phyloP scores from a whole-genome alignment of 441 rosid genomes.

The Corymbia calophylla region DNA sequence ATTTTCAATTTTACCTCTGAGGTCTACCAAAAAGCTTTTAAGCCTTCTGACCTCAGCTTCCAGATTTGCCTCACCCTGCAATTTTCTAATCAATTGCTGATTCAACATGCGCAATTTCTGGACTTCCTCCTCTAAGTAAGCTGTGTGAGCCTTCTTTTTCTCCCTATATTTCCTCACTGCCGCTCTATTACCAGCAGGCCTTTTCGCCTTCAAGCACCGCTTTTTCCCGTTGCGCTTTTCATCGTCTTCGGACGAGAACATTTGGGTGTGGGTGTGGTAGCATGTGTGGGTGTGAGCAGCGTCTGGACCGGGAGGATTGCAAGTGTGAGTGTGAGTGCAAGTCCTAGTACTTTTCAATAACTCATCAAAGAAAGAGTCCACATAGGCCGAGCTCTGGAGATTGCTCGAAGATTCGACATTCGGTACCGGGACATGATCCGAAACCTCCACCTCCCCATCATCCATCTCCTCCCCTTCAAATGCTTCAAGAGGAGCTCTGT shows the following conservation, averaged over 20 bases:
- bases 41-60: conserved; percentile 51
- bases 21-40: conserved; percentile 32
- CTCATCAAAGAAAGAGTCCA: conserved; percentile 29
- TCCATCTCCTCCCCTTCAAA: conserved; percentile 13
- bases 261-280: conserved; percentile 55
- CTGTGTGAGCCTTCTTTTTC: conserved; percentile 67
- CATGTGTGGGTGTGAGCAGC: conserved; percentile 59
- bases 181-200: conserved; percentile 56
- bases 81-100: conserved; percentile 36
- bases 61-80: conserved; percentile 41
- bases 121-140: conserved; percentile 67
- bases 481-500: neutral
- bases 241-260: conserved; percentile 31
- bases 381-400: conserved; percentile 15
- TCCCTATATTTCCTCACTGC: conserved; percentile 74
- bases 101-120: conserved; percentile 34
- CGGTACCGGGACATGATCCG: conserved; percentile 12
- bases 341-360: conserved; percentile 26
- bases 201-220: conserved; percentile 22
- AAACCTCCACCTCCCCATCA: conserved; percentile 35
- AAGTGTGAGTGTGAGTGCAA: conserved; percentile 53
- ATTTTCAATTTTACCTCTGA: conserved; percentile 43
- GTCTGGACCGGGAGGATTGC: conserved; percentile 49
- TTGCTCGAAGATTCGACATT: conserved; percentile 9
- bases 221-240: conserved; percentile 16